Evolutionary conservation across 164 flowering plant species (phyloP).

Genomic region (Kalanchoe fedtschenkoi): DNA sequence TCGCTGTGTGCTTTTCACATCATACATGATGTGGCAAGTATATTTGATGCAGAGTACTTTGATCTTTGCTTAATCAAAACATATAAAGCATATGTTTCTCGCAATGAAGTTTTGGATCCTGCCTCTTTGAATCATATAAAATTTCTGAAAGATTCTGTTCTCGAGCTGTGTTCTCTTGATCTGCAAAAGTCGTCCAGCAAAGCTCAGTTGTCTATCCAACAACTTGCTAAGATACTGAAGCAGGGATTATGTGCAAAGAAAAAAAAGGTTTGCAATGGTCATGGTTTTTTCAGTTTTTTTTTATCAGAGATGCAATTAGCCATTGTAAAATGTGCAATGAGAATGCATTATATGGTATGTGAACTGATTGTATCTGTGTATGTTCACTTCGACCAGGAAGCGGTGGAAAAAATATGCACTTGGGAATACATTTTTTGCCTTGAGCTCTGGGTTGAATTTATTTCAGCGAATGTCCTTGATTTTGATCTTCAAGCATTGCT

Average conservation of each 20-base stretch:
- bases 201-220: constrained; percentile 42
- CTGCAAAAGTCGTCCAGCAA: constrained; percentile 41
- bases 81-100: constrained; percentile 50
- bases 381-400: constrained; percentile 46
- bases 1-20: constrained; percentile 48
- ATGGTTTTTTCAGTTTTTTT: not conserved
- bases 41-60: constrained; percentile 30
- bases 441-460: constrained; percentile 78
- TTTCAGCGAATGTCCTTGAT: constrained; percentile 43
- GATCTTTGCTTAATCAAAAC: constrained; percentile 45
- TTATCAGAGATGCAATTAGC: not conserved
- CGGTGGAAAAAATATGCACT: constrained; percentile 49
- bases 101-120: constrained; percentile 46
- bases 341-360: not conserved
- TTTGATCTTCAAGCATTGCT: constrained; percentile 56
- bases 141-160: constrained; percentile 45
- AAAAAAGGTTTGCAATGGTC: constrained; percentile 44
- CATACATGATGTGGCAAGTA: constrained; percentile 38
- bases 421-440: constrained; percentile 72
- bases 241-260: constrained; percentile 47
- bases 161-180: constrained; percentile 67
- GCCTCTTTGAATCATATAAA: constrained; percentile 33
- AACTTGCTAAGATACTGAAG: constrained; percentile 56
- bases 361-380: not conserved
- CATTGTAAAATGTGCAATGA: not conserved